These are phyloP conservation scores for Chrysanthemum seticuspe DNA, from an alignment of 129 eudicot genomes.

Conservation along the genomic window DNA sequence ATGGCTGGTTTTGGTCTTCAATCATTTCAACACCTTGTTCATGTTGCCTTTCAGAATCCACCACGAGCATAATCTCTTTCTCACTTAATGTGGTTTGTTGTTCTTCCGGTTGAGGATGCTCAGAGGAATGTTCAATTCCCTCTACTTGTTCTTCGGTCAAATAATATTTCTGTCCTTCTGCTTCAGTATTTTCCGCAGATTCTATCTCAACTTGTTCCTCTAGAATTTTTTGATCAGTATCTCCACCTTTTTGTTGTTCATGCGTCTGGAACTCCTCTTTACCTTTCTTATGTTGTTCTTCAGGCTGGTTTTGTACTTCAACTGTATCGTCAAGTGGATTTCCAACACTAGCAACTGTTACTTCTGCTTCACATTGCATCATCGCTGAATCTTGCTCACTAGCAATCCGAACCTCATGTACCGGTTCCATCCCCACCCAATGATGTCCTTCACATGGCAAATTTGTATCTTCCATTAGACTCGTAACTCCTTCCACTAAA, in stretches of 20 bases:
- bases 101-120: constrained; percentile 23
- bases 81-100: constrained; percentile 23
- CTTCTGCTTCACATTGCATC: constrained; percentile 16
- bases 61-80: constrained; percentile 4
- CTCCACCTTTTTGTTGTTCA: not conserved
- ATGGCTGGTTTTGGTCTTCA: no score
- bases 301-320: constrained; percentile 12
- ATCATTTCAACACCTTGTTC: not conserved
- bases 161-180: not conserved
- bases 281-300: constrained; percentile 11
- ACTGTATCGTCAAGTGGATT: constrained; percentile 6
- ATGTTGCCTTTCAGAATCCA: constrained; percentile 5
- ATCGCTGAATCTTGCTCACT: constrained; percentile 24
- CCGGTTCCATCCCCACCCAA: not conserved
- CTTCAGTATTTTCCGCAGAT: not conserved
- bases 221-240: not conserved
- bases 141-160: not conserved
- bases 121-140: not conserved
- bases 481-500: not conserved
- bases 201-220: not conserved
- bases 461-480: no score
- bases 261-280: not conserved
- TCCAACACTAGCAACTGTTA: not conserved
- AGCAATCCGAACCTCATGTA: not conserved
- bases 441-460: not conserved